These are phyloP conservation scores for Plasmodium gonderi DNA, from an alignment of 169 alveolate species.

Conservation along the genomic window DNA sequence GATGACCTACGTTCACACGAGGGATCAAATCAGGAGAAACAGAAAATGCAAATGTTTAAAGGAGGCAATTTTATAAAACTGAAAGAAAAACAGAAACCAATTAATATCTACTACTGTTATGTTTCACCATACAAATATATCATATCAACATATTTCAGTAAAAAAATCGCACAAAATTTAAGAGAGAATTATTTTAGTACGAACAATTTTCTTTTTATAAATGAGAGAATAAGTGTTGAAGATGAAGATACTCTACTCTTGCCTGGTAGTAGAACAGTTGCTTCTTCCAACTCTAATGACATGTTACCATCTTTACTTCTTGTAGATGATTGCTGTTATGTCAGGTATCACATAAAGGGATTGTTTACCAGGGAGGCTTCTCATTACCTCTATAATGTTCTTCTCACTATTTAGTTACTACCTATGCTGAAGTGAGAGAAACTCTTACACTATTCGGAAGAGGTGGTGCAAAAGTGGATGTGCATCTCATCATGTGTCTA, in stretches of 20 bases:
- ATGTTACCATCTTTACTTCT: constrained; percentile 21
- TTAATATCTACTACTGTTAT: constrained; percentile 32
- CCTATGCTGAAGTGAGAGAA: neutral
- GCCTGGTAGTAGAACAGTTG: neutral
- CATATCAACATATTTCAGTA: constrained; percentile 24
- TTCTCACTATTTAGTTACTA: neutral
- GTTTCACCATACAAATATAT: constrained; percentile 29
- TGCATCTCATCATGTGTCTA: too few species aligned
- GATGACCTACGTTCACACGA: neutral
- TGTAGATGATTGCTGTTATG: constrained; percentile 30
- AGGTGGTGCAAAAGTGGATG: too few species aligned
- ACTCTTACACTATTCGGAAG: too few species aligned
- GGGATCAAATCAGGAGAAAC: neutral
- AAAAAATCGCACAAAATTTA: constrained; percentile 15
- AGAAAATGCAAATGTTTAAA: neutral
- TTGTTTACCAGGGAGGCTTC: constrained; percentile 45
- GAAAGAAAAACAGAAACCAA: constrained; percentile 18
- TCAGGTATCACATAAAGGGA: constrained; percentile 56
- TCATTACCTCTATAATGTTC: constrained; percentile 17
- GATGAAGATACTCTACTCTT: constrained; percentile 23
- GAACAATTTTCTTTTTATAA: constrained; percentile 25
- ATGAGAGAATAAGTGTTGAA: constrained; percentile 9
- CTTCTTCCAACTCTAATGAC: neutral
- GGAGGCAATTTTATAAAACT: neutral
- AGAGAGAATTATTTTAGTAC: neutral